Percentiles rank a stretch among this genome's conserved stretches.
Evolutionary conservation across 2,329 filamentous ascomycete species (phyloP).

Genomic region (Paecilomyces sp.): DNA sequence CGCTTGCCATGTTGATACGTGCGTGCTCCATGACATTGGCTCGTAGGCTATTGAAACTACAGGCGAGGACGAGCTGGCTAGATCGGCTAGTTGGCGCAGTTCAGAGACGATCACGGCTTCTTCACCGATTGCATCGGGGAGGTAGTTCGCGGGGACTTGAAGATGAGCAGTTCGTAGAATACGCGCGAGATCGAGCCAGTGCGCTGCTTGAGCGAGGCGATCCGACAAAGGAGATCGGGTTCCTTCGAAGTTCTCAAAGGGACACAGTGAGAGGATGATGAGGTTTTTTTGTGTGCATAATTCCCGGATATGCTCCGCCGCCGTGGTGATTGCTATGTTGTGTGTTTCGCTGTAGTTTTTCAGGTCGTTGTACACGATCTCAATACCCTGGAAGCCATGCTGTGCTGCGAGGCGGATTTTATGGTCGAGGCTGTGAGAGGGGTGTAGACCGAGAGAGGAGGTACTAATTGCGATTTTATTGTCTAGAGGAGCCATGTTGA

Average conservation of each 20-base stretch:
- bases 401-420: neutral
- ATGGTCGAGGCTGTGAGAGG: neutral
- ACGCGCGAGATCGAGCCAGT: neutral
- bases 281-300: neutral
- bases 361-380: neutral
- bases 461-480: neutral
- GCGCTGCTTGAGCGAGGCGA: neutral
- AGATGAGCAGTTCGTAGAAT: neutral
- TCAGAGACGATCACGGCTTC: neutral
- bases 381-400: neutral
- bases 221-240: neutral
- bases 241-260: neutral
- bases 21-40: slow-evolving; percentile 24
- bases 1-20: slow-evolving; percentile 26
- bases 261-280: neutral
- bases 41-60: slow-evolving; percentile 29
- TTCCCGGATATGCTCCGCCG: neutral
- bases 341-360: neutral
- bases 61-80: slow-evolving; percentile 2
- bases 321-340: neutral
- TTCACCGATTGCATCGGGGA: neutral
- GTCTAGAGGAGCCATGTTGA: neutral
- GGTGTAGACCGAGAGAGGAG: neutral
- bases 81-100: neutral
- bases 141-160: neutral